Evolutionary conservation across 306 rosid species (phyloP), one percentile per base, ranked within the genome.

Genomic region (Rubus parviflorus): DNA sequence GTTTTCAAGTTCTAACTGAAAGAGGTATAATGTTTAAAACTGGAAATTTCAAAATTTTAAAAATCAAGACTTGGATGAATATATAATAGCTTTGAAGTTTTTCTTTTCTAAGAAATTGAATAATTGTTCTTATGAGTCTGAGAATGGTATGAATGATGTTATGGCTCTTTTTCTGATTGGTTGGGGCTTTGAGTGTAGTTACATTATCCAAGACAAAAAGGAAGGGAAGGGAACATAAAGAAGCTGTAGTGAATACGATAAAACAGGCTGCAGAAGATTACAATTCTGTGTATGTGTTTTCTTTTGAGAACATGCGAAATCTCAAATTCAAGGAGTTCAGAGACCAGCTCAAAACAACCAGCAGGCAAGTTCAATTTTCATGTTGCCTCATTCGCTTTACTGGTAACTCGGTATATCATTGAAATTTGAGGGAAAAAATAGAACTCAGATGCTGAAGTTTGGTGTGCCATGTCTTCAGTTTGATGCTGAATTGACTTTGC

Each of bases 251-350:
- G 47, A 84, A 77, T 64, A 53, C 87, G 0, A 91, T 96, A 25
- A 87, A 86, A 68, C 88, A 91, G 14, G 94, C 99, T 4, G 90
- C 82, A 13, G 99, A 96, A 42, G 87, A 85, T 38, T 92, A 89
- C 85, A 85, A 41, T 66, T 88, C 91, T 0, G 77, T 88, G 4
- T 95, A 83, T 75, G 98, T 89, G 19, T 95, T 95, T 67, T 86
- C 91, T 2, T 93, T 91, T 54, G 96, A 92, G 86, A 95, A 95
- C 79, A 95, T 95, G 99, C 83, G 99, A 77, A 95, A 95, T 73
- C 93, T 85, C 74, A 96, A 91, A 65, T 86, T 96, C 83, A 96
- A 92, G 88, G 93, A 96, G 86, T 89, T 96, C 53, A 85, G 99
- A 72, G 99, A 96, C 19, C 83, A 87, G 22, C 78, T 89, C 6